Conservation (phyloP, 139 green algal species). For the Chlorella sp. region DNA sequence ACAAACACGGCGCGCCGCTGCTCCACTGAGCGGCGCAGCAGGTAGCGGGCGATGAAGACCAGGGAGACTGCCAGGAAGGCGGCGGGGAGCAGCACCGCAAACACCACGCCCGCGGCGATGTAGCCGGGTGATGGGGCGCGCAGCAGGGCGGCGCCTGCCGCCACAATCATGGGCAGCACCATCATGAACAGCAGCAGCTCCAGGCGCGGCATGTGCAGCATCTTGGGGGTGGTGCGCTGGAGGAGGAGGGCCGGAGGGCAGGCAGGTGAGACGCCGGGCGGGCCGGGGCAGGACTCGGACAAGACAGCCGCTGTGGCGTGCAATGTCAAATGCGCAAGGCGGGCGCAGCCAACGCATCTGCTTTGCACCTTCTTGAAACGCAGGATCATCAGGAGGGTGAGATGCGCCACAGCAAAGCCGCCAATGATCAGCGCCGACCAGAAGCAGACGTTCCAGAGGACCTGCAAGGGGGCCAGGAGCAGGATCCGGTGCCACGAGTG, state of each 20-base stretch:
- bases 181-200: constrained; percentile 50
- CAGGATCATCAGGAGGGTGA: constrained; percentile 5
- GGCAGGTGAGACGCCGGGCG: background rate
- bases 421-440: constrained; percentile 32
- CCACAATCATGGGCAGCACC: constrained; percentile 41
- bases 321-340: background rate
- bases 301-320: background rate
- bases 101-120: constrained; percentile 26
- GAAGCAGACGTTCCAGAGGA: constrained; percentile 45
- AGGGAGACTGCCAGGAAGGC: constrained; percentile 16
- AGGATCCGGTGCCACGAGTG: background rate
- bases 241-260: background rate
- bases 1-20: constrained; percentile 34
- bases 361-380: constrained; percentile 10
- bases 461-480: background rate
- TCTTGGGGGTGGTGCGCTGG: constrained; percentile 34
- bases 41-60: constrained; percentile 26
- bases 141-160: constrained; percentile 31
- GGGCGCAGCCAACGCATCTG: background rate
- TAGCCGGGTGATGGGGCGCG: background rate
- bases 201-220: constrained; percentile 43
- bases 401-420: constrained; percentile 24
- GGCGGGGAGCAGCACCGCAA: constrained; percentile 35
- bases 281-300: too few species aligned
- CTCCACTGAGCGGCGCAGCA: constrained; percentile 28